These are phyloP conservation scores for Lodderomyces theae DNA, from an alignment of 1,139 yeast genomes.

Conservation along the genomic window DNA sequence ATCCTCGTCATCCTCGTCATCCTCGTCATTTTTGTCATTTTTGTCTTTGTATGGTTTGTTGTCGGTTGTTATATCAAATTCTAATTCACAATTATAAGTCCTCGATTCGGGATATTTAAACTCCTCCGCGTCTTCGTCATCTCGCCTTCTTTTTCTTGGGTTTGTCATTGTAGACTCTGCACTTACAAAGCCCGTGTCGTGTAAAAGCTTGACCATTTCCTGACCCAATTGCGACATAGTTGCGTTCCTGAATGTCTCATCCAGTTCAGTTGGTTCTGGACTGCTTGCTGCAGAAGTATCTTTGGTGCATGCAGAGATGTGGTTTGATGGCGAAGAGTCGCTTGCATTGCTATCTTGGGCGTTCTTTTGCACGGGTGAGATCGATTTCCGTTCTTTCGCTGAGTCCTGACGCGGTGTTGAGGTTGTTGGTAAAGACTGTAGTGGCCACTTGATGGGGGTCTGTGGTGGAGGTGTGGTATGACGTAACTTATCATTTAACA, in stretches of 20 bases:
- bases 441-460: not conserved
- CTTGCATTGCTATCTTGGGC: not conserved
- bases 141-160: constrained; percentile 3
- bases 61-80: constrained; percentile 8
- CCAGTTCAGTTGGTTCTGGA: not conserved
- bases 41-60: constrained; percentile 4
- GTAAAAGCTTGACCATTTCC: not conserved
- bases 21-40: not conserved
- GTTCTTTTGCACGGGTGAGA: too few species aligned
- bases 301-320: not conserved
- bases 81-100: constrained; percentile 13
- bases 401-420: not conserved
- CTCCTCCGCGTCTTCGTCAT: not conserved
- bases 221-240: not conserved
- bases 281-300: not conserved
- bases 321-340: not conserved
- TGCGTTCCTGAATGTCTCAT: not conserved
- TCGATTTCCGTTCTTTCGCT: not conserved
- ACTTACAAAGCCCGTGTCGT: not conserved
- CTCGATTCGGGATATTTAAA: not conserved
- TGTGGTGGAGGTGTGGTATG: not conserved
- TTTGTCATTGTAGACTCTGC: not conserved
- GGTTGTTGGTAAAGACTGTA: not conserved
- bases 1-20: not conserved
- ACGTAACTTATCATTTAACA: not conserved